Evolutionary conservation across 169 alveolate genomes (phyloP).

Genomic region (Pseudocohnilembus persalinus): DNA sequence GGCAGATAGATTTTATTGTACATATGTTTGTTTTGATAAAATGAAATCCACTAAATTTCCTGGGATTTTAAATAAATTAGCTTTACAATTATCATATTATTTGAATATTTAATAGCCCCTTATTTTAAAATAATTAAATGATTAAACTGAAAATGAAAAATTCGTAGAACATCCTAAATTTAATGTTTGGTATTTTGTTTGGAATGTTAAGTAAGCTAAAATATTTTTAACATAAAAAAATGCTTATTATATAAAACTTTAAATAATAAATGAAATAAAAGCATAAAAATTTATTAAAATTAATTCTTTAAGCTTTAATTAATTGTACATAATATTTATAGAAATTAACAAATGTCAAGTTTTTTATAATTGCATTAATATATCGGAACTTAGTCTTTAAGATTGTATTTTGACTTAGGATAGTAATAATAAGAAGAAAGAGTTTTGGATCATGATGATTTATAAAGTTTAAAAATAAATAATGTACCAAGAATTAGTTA

Average conservation of each 20-base stretch:
- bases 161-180: background rate
- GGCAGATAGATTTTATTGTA: background rate
- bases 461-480: no score
- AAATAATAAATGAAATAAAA: no score
- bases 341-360: background rate
- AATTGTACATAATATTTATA: no score
- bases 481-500: no score
- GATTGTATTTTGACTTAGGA: background rate
- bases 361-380: background rate
- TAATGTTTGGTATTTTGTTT: background rate
- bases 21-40: background rate
- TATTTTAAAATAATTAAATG: background rate
- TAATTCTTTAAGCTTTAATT: no score
- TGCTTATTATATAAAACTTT: no score
- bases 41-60: background rate
- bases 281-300: background rate
- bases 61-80: background rate
- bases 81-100: background rate
- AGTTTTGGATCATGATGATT: no score
- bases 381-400: background rate
- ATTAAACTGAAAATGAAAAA: background rate
- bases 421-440: no score
- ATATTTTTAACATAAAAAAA: no score
- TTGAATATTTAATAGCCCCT: background rate
- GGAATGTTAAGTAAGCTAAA: background rate